Evolutionary conservation across 2,329 filamentous ascomycete genomes (phyloP).

Genomic region (Coniochaeta ligniaria): DNA sequence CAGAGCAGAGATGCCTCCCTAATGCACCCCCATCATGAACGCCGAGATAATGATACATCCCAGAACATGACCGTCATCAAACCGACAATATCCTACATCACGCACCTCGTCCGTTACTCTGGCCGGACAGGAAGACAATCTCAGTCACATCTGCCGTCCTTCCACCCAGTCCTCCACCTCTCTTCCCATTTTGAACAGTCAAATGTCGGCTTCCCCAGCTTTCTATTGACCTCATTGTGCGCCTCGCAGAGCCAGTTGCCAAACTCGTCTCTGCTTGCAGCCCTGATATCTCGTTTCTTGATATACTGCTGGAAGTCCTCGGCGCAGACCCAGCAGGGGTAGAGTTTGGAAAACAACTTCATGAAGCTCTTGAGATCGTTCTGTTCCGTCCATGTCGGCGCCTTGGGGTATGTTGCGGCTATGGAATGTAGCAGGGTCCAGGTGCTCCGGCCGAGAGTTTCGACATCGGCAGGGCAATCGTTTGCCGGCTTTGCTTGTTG

Average conservation of each 20-base stretch:
- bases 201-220: conserved; percentile 85
- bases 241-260: conserved; percentile 78
- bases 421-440: conserved; percentile 95
- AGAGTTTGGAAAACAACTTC: conserved; percentile 72
- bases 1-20: background rate
- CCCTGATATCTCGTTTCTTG: conserved; percentile 57
- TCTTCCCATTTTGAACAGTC: conserved; percentile 90
- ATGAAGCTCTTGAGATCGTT: conserved; percentile 73
- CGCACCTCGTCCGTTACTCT: background rate
- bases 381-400: conserved; percentile 63
- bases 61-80: background rate
- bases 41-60: background rate
- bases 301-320: conserved; percentile 86
- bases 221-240: conserved; percentile 81
- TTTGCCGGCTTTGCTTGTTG: conserved; percentile 16
- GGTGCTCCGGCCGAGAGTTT: conserved; percentile 74
- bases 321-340: conserved; percentile 94
- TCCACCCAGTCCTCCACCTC: conserved; percentile 88
- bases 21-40: background rate
- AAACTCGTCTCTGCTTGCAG: conserved; percentile 59
- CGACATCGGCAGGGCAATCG: conserved; percentile 88
- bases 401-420: conserved; percentile 74
- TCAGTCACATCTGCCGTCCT: conserved; percentile 56
- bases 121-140: background rate
- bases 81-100: background rate